Percentiles rank a stretch among this genome's conserved stretches.
phyloP scores from a whole-genome alignment of 2,329 filamentous ascomycete genomes.

The Arthroderma sp. region DNA sequence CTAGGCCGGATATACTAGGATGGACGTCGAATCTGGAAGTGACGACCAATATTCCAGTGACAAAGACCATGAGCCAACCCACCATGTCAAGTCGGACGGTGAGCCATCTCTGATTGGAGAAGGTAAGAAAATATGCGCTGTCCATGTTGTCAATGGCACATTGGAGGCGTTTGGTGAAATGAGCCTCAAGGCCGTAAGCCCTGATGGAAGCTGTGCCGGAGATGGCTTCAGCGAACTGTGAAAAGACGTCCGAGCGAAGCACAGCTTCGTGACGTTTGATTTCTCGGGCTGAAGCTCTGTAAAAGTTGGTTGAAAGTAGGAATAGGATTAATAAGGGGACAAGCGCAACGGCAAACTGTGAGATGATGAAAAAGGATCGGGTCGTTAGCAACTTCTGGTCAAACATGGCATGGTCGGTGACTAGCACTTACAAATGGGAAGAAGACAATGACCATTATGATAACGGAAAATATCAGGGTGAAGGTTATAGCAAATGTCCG shows the following conservation, averaged over 20 bases:
- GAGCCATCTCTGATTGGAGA: conserved; percentile 90
- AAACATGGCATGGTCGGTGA: background rate
- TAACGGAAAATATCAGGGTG: conserved; percentile 68
- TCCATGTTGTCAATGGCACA: conserved; percentile 81
- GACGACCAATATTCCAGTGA: conserved; percentile 77
- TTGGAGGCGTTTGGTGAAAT: conserved; percentile 59
- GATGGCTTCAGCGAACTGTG: conserved; percentile 81
- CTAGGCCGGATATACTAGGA: conserved; percentile 73
- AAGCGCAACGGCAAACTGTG: conserved; percentile 53
- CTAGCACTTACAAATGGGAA: conserved; percentile 57
- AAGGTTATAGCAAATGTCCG: conserved; percentile 85
- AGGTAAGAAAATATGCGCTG: conserved; percentile 85
- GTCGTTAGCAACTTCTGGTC: background rate
- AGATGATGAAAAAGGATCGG: background rate
- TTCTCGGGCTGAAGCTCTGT: conserved; percentile 79
- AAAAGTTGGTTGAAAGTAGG: conserved; percentile 71
- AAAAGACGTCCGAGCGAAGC: conserved; percentile 74
- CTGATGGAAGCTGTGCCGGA: conserved; percentile 65
- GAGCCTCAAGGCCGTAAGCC: conserved; percentile 69
- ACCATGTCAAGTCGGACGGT: conserved; percentile 73
- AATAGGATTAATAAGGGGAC: conserved; percentile 63
- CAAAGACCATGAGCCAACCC: conserved; percentile 73
- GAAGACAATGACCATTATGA: conserved; percentile 84
- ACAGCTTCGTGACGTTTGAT: conserved; percentile 90
- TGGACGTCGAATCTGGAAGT: conserved; percentile 76